Percentiles rank a stretch among this genome's conserved stretches.
phyloP scores from a whole-genome alignment of 2,329 filamentous ascomycete species.

The Fusarium lyarnte region DNA sequence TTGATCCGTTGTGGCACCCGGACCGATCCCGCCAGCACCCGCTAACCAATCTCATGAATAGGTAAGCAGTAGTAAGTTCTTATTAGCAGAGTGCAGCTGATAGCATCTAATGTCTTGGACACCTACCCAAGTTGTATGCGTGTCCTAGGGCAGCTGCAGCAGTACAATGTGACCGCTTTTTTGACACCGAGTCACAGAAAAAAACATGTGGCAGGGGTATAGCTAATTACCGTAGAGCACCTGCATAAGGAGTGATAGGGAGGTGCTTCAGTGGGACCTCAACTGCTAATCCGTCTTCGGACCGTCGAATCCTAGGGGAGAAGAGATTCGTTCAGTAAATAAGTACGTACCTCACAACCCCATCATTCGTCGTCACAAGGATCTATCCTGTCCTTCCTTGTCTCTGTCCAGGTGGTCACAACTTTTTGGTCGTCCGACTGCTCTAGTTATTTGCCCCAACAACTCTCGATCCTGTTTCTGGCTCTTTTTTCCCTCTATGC shows the following conservation, averaged over 20 bases:
- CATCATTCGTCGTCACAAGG: slow-evolving; percentile 31
- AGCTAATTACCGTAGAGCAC: slow-evolving; percentile 8
- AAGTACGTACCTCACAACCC: slow-evolving; percentile 33
- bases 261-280: slow-evolving; percentile 16
- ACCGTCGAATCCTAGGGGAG: background rate
- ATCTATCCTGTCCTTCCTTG: slow-evolving; percentile 27
- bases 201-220: slow-evolving; percentile 20
- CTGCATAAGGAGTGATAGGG: slow-evolving; percentile 22
- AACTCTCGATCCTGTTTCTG: slow-evolving; percentile 17
- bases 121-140: background rate
- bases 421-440: slow-evolving; percentile 39
- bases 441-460: slow-evolving; percentile 33
- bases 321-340: background rate
- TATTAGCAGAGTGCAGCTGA: background rate
- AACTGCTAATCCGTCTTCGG: background rate
- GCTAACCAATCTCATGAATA: background rate
- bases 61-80: background rate
- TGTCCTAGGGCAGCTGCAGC: slow-evolving; percentile 1
- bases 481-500: background rate
- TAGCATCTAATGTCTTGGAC: background rate
- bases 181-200: slow-evolving; percentile 4
- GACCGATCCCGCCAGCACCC: slow-evolving; percentile 21
- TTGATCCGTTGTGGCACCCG: slow-evolving; percentile 17
- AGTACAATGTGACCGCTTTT: slow-evolving; percentile 24
- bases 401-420: slow-evolving; percentile 40